These are phyloP conservation scores for Mortierella alpina DNA, from an alignment of 192 early-diverging fungal genomes.

Conservation along the genomic window DNA sequence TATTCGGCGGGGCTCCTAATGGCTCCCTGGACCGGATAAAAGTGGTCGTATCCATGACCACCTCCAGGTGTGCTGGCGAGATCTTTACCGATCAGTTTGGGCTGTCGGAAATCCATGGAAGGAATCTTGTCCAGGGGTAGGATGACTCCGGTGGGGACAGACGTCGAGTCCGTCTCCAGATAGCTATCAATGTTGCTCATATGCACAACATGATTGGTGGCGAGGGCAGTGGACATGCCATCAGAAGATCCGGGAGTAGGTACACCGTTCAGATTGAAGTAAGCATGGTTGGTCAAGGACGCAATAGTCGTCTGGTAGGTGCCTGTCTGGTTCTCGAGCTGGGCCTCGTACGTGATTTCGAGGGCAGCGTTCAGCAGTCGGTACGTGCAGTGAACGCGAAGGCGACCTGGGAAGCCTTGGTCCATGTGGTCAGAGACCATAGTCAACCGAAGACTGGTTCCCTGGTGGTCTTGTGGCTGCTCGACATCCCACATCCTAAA, in stretches of 20 bases:
- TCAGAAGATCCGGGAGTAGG: conserved; percentile 50
- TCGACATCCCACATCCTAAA: conserved; percentile 68
- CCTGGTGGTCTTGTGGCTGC: not conserved
- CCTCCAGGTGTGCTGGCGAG: conserved; percentile 63
- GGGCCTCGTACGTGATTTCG: conserved; percentile 63
- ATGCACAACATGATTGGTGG: conserved; percentile 66
- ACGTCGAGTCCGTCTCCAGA: conserved; percentile 63
- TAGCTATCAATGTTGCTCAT: conserved; percentile 59
- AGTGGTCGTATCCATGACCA: conserved; percentile 84
- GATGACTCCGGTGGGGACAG: conserved; percentile 80
- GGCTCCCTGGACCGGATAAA: conserved; percentile 65
- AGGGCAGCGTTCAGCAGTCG: conserved; percentile 66
- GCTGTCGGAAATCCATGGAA: conserved; percentile 67
- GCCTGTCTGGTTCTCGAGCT: conserved; percentile 18
- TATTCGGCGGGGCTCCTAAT: conserved; percentile 6
- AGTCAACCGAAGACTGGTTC: conserved; percentile 67
- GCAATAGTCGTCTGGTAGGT: conserved; percentile 65
- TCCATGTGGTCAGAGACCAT: conserved; percentile 77
- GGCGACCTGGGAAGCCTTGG: conserved; percentile 82
- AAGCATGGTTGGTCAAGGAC: conserved; percentile 89
- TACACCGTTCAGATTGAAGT: conserved; percentile 88
- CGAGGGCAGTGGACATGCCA: conserved; percentile 19
- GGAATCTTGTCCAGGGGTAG: conserved; percentile 49
- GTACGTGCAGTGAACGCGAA: conserved; percentile 70
- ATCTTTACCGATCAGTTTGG: conserved; percentile 65